Conservation (phyloP, 2,329 filamentous ascomycete genomes). For the Metarhizium humberi region DNA sequence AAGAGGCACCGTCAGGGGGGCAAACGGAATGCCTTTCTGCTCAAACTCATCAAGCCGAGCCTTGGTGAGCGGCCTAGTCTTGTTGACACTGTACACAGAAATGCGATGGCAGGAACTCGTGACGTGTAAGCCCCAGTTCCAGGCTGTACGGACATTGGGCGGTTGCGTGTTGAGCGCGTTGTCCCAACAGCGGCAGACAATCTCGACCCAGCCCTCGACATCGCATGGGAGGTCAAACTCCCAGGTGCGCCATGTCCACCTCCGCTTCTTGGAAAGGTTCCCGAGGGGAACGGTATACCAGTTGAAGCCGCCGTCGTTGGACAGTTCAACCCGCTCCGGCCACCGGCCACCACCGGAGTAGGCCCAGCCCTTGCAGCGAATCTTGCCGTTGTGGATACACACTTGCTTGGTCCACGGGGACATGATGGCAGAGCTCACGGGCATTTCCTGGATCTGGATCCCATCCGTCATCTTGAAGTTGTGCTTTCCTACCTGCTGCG, state of each 20-base stretch:
- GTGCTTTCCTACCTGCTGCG: constrained; percentile 59
- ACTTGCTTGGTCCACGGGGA: constrained; percentile 50
- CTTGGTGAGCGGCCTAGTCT: constrained; percentile 34
- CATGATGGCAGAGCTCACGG: constrained; percentile 59
- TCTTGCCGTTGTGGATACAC: constrained; percentile 50
- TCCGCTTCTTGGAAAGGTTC: constrained; percentile 52
- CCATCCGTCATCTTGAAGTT: constrained; percentile 50
- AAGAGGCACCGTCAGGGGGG: constrained; percentile 44
- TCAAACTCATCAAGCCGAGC: constrained; percentile 42
- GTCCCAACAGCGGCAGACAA: constrained; percentile 51
- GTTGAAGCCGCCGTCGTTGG: constrained; percentile 50
- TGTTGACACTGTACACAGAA: constrained; percentile 54
- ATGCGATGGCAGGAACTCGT: constrained; percentile 53
- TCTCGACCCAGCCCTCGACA: constrained; percentile 51
- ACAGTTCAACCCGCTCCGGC: constrained; percentile 56
- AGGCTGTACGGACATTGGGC: constrained; percentile 41
- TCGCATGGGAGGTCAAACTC: constrained; percentile 52
- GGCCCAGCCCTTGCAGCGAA: constrained; percentile 48
- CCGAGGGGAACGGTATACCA: constrained; percentile 56
- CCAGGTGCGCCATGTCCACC: constrained; percentile 58
- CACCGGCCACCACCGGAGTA: constrained; percentile 49
- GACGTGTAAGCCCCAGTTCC: constrained; percentile 60
- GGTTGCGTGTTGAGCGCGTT: constrained; percentile 54
- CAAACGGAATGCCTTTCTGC: constrained; percentile 33
- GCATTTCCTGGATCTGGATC: constrained; percentile 64